phyloP scores from a whole-genome alignment of 2,329 filamentous ascomycete species.

The Pestalotiopsis sp. region DNA sequence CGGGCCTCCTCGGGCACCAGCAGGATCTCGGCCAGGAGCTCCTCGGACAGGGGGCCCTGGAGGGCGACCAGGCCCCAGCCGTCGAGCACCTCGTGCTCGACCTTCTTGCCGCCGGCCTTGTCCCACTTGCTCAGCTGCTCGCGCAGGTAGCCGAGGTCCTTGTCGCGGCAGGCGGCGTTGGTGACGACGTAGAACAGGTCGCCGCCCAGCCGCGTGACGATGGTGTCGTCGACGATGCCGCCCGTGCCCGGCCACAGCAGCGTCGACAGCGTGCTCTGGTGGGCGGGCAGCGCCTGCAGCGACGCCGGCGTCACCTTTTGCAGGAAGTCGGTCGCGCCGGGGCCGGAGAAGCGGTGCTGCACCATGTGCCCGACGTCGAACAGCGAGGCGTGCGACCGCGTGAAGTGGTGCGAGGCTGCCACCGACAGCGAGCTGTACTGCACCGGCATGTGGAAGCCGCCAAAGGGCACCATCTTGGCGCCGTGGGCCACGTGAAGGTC shows the following conservation, averaged over 20 bases:
- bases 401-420: conserved; percentile 85
- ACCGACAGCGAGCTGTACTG: conserved; percentile 80
- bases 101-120: conserved; percentile 51
- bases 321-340: conserved; percentile 78
- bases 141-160: conserved; percentile 78
- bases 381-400: conserved; percentile 80
- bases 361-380: conserved; percentile 99
- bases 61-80: conserved; percentile 81
- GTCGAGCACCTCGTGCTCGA: conserved; percentile 70
- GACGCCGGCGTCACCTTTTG: conserved; percentile 81
- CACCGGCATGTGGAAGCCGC: conserved; percentile 88
- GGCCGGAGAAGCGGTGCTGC: conserved; percentile 81
- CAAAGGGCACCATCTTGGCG: conserved; percentile 96
- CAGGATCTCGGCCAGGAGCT: conserved; percentile 67
- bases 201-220: conserved; percentile 77
- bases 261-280: conserved; percentile 80
- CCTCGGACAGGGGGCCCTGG: conserved; percentile 78
- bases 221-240: conserved; percentile 92
- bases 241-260: conserved; percentile 78
- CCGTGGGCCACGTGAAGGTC: conserved; percentile 76
- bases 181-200: conserved; percentile 90
- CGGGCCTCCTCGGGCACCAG: conserved; percentile 49
- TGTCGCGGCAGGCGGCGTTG: conserved; percentile 88
- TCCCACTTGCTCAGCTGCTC: conserved; percentile 65
- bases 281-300: conserved; percentile 60